Evolutionary conservation across 805 yeast species (phyloP).

Genomic region (Saturnispora ahearnii): DNA sequence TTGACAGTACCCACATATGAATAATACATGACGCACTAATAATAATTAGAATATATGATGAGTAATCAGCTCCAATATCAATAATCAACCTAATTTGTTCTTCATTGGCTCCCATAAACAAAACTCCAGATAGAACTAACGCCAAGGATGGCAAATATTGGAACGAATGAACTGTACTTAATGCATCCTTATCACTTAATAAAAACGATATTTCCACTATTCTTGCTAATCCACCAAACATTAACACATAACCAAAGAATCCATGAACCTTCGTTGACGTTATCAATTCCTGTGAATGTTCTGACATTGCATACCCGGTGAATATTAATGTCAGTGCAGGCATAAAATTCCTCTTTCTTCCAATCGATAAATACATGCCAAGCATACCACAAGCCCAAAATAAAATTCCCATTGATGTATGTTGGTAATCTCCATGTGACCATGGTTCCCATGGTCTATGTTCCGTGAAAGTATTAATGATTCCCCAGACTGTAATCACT

Average conservation of each 20-base stretch:
- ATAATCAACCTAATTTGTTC: constrained; percentile 70
- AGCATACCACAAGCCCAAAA: constrained; percentile 95
- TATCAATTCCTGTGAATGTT: constrained; percentile 67
- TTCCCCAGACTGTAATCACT: constrained; percentile 83
- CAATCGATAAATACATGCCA: constrained; percentile 69
- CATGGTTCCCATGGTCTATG: constrained; percentile 88
- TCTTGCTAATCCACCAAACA: constrained; percentile 68
- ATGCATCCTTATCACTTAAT: constrained; percentile 47
- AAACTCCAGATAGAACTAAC: constrained; percentile 64
- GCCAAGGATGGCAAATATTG: constrained; percentile 85
- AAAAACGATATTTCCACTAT: constrained; percentile 73
- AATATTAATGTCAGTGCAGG: constrained; percentile 77
- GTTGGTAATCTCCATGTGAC: constrained; percentile 92
- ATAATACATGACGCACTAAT: constrained; percentile 67
- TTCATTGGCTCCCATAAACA: constrained; percentile 90
- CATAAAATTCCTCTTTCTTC: constrained; percentile 58
- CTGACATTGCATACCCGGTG: constrained; percentile 93
- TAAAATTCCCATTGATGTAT: constrained; percentile 90
- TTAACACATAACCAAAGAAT: constrained; percentile 74
- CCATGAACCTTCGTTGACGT: constrained; percentile 84
- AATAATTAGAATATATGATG: constrained; percentile 68
- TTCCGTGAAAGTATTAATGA: constrained; percentile 91
- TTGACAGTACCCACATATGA: constrained; percentile 53
- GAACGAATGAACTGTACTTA: constrained; percentile 47
- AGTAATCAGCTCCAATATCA: constrained; percentile 73